Conservation (phyloP, 768 basidiomycete genomes). For the Cyclocybe cylindracea region DNA sequence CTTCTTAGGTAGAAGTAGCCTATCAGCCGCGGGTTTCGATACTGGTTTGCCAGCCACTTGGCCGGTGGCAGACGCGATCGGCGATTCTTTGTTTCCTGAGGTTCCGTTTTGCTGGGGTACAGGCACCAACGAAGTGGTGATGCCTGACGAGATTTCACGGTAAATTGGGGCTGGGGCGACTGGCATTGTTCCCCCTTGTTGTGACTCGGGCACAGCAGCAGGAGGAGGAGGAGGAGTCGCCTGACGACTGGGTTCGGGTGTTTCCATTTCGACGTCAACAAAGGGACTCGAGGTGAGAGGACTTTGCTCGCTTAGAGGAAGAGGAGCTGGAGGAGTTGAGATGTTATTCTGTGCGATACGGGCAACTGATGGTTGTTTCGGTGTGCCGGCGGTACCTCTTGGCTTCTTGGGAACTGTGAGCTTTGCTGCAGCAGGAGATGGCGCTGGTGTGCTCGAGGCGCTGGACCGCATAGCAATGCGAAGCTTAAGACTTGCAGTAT, state of each 20-base stretch:
- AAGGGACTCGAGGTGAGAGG: constrained; percentile 7
- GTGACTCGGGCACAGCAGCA: not conserved
- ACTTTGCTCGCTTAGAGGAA: constrained; percentile 5
- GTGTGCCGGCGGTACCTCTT: constrained; percentile 12
- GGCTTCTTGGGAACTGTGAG: constrained; percentile 24
- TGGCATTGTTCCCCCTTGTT: not conserved
- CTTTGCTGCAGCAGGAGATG: constrained; percentile 23
- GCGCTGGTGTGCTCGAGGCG: constrained; percentile 20
- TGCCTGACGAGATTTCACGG: not conserved
- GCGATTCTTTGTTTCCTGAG: not conserved
- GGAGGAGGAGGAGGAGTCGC: constrained; percentile 3
- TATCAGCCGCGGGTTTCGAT: no score
- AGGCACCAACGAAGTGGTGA: no score
- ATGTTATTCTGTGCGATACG: constrained; percentile 4
- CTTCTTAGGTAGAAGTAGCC: not conserved
- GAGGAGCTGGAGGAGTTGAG: constrained; percentile 3
- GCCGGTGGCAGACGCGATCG: not conserved
- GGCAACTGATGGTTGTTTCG: constrained; percentile 14
- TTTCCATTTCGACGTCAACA: constrained; percentile 17
- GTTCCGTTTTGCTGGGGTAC: constrained; percentile 1
- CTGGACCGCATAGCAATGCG: constrained; percentile 25
- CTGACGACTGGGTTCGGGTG: constrained; percentile 8
- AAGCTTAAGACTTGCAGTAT: constrained; percentile 36
- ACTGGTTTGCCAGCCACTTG: no score
- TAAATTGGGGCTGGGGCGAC: constrained; percentile 1